Evolutionary conservation across 768 basidiomycete species (phyloP).

Genomic region (Rubroboletus satanas): DNA sequence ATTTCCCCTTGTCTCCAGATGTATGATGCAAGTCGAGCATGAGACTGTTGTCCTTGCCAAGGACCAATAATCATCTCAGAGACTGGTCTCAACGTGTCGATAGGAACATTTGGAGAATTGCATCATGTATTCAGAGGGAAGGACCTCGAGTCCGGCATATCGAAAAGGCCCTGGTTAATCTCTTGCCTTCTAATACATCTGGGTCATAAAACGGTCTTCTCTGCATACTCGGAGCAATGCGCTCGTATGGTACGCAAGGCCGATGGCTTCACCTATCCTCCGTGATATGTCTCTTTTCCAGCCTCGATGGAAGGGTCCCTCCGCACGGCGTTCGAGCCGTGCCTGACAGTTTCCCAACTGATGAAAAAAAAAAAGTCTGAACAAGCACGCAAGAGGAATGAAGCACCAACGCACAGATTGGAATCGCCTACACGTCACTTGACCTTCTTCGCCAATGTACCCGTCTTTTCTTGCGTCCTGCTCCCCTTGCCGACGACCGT

Average conservation of each 20-base stretch:
- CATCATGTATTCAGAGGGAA: not conserved
- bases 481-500: constrained; percentile 78
- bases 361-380: not conserved
- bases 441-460: constrained; percentile 14
- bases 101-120: not conserved
- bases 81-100: not conserved
- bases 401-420: not conserved
- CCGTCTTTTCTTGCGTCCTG: constrained; percentile 32
- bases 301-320: not conserved
- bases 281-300: not conserved
- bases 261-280: not conserved
- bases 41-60: not conserved
- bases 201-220: not conserved
- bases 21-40: not conserved
- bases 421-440: constrained; percentile 15
- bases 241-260: not conserved
- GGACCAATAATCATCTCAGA: not conserved
- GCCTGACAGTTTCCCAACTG: not conserved
- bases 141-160: not conserved
- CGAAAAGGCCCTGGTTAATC: not conserved
- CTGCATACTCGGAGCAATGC: not conserved
- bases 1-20: not conserved
- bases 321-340: not conserved
- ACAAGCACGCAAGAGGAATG: not conserved
- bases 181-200: not conserved